phyloP scores from a whole-genome alignment of 768 basidiomycete genomes.

The Leccinellum rugosiceps region DNA sequence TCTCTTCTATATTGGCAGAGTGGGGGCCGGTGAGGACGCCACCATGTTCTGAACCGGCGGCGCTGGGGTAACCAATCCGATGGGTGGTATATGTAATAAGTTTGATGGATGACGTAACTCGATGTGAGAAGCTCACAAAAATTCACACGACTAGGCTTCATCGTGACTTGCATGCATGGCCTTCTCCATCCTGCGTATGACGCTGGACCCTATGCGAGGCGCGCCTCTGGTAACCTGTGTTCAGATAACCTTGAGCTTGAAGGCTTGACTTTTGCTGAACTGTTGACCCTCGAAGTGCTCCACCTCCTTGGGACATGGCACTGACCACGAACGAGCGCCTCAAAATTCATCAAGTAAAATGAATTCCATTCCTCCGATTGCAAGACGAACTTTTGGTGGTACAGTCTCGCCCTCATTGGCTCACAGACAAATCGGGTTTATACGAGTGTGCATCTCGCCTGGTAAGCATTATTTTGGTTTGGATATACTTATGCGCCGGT shows the following conservation, averaged over 20 bases:
- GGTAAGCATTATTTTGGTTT: background rate
- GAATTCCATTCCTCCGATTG: background rate
- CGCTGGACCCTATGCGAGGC: background rate
- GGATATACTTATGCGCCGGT: background rate
- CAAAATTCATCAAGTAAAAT: background rate
- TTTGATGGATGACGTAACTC: background rate
- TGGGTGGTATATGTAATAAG: background rate
- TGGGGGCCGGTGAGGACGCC: background rate
- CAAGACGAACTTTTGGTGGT: too few species aligned
- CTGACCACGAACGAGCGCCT: too few species aligned
- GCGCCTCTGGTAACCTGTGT: too few species aligned
- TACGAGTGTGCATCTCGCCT: background rate
- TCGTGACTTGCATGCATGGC: background rate
- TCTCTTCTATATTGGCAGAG: background rate
- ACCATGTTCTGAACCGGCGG: background rate
- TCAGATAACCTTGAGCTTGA: too few species aligned
- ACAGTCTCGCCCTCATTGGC: background rate
- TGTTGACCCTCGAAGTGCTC: background rate
- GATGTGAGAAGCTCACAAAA: background rate
- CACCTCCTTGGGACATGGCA: too few species aligned
- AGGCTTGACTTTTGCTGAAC: too few species aligned
- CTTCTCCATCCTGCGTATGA: too few species aligned
- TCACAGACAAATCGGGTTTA: background rate
- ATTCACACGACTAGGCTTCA: background rate
- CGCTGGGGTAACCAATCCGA: background rate